Base-by-base conservation (phyloP, 164 flowering plant genomes). In the Annona cherimola region DNA sequence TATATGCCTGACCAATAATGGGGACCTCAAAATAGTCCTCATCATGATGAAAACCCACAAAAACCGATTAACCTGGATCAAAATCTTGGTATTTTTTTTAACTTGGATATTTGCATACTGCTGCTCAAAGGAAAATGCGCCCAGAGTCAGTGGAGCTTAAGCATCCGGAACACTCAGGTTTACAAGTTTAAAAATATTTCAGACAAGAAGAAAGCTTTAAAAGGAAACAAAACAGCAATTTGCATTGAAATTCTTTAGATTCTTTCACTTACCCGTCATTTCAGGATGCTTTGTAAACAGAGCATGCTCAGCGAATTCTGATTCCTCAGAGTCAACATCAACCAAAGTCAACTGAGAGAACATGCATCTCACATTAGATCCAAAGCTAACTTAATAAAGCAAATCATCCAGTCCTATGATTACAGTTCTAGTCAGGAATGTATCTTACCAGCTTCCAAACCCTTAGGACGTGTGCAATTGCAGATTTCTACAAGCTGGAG, bases 281-380 rank as follows among this genome's bases (percentile, higher is more conserved):
- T 89, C 98, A 68, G 93, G 78, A 83, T 95, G 99, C 81, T 93
- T 95, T 18, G 94, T n/a, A 78, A 93, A 95, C 81, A 95, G 76
- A 18, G 89, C 96, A 40, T 46, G 75, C 76, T 71, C 43, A 60
- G 98, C 98, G 78, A 84, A 80, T 65, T 84, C 84, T 65, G 80
- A 89, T 84, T 91, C 99, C 65, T 86, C 67, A 19, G 94, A 77
- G 20, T 81, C 80, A 61, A 5, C 64, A 42, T 80, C 82, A 11
- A 92, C 74, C 71, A 86, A 11, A 60, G 80, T 83, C 76, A 95
- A 78, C 99, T 95, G 83, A 46, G 42, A 70, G 3, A 8, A 60
- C 55, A 70, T 42, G 42, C 39, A n/a, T 14, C 42, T 19, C 8
- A 62, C 3, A 12, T 43, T 41, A 18, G 67, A 54, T 42, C 65